Evolutionary conservation across 2,329 filamentous ascomycete genomes (phyloP).

Genomic region (Chrysoporthe austroafricana): DNA sequence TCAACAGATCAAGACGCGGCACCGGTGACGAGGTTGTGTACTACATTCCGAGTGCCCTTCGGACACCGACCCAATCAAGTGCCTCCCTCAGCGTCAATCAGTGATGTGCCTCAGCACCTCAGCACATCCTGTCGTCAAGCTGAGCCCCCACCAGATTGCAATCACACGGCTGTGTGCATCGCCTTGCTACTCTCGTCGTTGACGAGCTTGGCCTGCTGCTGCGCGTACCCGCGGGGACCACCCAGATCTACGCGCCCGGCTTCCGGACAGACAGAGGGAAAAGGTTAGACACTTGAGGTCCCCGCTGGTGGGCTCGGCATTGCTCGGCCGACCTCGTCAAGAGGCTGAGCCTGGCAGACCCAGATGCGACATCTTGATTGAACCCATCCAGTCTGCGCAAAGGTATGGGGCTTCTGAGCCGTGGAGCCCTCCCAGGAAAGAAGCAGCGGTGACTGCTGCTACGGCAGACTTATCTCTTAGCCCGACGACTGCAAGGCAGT

Average conservation of each 20-base stretch:
- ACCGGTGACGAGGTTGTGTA: constrained; percentile 6
- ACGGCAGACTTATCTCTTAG: background rate
- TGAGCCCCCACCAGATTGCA: constrained; percentile 22
- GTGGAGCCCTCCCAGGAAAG: background rate
- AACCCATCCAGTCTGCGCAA: constrained; percentile 33
- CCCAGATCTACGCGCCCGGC: background rate
- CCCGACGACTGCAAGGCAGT: background rate
- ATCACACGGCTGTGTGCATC: constrained; percentile 23
- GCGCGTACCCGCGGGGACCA: background rate
- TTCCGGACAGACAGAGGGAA: background rate
- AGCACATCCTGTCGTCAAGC: constrained; percentile 16
- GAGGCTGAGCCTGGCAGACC: constrained; percentile 50
- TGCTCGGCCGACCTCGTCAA: constrained; percentile 33
- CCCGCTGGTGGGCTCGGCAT: background rate
- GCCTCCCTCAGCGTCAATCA: constrained; percentile 1
- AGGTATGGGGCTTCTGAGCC: background rate
- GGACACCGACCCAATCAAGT: constrained; percentile 21
- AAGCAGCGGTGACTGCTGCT: constrained; percentile 17
- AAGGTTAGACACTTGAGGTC: background rate
- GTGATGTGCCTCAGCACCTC: constrained; percentile 13
- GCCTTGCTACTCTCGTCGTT: constrained; percentile 11
- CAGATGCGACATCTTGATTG: constrained; percentile 42
- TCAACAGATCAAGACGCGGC: background rate
- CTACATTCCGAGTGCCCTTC: background rate
- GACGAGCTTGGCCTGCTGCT: constrained; percentile 10